Conservation (phyloP, 1,139 yeast genomes). For the Pichia kudriavzevii region DNA sequence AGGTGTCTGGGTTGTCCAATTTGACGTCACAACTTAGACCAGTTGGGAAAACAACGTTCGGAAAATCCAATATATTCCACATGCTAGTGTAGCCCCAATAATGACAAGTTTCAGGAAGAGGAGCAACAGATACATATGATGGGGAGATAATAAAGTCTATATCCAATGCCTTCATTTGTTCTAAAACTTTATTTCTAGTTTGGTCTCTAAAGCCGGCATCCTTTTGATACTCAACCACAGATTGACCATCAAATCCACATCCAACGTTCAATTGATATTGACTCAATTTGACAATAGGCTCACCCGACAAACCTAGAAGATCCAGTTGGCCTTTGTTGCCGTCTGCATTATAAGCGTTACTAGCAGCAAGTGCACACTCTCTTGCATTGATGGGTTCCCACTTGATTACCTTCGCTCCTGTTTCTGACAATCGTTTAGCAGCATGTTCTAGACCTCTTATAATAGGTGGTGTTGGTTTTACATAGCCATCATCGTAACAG, state of each 20-base stretch:
- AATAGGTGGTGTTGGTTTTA: slow-evolving; percentile 58
- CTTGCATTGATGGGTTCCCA: slow-evolving; percentile 44
- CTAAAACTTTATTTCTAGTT: slow-evolving; percentile 42
- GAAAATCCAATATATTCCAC: slow-evolving; percentile 56
- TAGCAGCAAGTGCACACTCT: slow-evolving; percentile 41
- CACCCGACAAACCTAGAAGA: slow-evolving; percentile 48
- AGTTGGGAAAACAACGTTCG: slow-evolving; percentile 47
- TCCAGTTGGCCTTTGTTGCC: slow-evolving; percentile 44
- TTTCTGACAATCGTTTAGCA: slow-evolving; percentile 37
- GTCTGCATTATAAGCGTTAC: slow-evolving; percentile 45
- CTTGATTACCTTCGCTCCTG: slow-evolving; percentile 55
- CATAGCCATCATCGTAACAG: slow-evolving; percentile 37
- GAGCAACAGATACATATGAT: slow-evolving; percentile 61
- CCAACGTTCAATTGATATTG: slow-evolving; percentile 48
- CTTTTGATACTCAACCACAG: slow-evolving; percentile 36
- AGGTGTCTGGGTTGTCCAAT: slow-evolving; percentile 20
- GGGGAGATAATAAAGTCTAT: slow-evolving; percentile 64
- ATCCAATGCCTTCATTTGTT: slow-evolving; percentile 41
- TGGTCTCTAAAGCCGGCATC: slow-evolving; percentile 40
- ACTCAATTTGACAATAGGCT: slow-evolving; percentile 49
- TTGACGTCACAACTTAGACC: slow-evolving; percentile 22
- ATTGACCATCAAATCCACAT: slow-evolving; percentile 39
- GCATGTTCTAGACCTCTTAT: slow-evolving; percentile 43
- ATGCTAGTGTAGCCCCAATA: slow-evolving; percentile 71
- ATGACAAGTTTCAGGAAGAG: slow-evolving; percentile 51